Evolutionary conservation across 257 asterid species (phyloP), one percentile per base, ranked within the genome.

Genomic region (Fraxinus quadrangulata): DNA sequence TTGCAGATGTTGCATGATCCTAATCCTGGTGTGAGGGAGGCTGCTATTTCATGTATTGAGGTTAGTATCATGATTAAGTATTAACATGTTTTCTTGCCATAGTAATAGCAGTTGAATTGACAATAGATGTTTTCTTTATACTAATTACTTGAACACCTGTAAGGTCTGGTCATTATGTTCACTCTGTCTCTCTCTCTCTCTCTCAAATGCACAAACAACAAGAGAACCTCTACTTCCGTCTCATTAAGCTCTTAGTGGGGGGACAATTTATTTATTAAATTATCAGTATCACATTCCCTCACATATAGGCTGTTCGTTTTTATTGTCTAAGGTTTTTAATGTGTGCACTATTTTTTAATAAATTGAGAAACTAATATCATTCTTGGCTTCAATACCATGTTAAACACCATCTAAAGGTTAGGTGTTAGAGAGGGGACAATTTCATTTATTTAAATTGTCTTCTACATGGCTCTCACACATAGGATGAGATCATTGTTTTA

Each of bases 1-100:
- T 88, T 96, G 85, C 97, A 96, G 83, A 89, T 94, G 91, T 77
- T 94, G 83, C 90, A 82, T 74, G 99, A 96, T 84, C 92, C 97
- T 24, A 96, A 93, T 82, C 97, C 87, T 76, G 90, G 92, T 77
- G 99, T 95, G 73, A 90, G 98, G 86, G 99, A 95, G 73, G 98
- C 97, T 8, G 96, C 98, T 80, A 80, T 82, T 59, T 84, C 89
- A 3, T 96, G 98, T 82, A 93, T 96, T 45, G 99, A 93, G 99
- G 99, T 93, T 61, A 75, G 86, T 73, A 78, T 68, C 69, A 61
- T 66, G 21, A 36, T 31, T 23, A 39, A 51, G 14, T 54, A 59
- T 54, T 71, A 2, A 63, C 33, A 24, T 2, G 33, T 63, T 63
- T 63, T 21, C 16, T 63, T 6, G 6, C 30, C 14, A 63, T 21